phyloP scores from a whole-genome alignment of 2,329 filamentous ascomycete genomes.

The Passalora sequoiae region DNA sequence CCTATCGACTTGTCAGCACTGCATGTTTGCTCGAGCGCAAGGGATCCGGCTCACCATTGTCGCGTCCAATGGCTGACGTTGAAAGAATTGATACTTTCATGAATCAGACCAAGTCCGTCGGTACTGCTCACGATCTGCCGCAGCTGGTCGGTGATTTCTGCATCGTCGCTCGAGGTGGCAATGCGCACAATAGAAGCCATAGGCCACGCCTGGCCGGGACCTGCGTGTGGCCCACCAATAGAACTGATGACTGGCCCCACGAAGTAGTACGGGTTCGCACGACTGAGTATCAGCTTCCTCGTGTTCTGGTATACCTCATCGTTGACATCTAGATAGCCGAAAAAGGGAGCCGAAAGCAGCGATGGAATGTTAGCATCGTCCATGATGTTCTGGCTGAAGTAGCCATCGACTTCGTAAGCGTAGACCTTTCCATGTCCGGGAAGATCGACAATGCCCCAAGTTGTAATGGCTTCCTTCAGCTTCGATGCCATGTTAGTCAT shows the following conservation, averaged over 20 bases:
- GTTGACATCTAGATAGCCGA: constrained; percentile 49
- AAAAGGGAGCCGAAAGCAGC: constrained; percentile 59
- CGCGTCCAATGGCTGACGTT: constrained; percentile 45
- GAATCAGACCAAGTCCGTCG: constrained; percentile 46
- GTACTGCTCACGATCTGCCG: constrained; percentile 45
- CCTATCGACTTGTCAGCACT: constrained; percentile 24
- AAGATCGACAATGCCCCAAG: constrained; percentile 39
- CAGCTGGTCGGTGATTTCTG: constrained; percentile 43
- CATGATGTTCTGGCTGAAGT: constrained; percentile 53
- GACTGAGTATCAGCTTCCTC: constrained; percentile 41
- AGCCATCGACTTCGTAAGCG: constrained; percentile 45
- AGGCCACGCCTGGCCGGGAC: constrained; percentile 46
- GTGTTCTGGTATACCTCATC: constrained; percentile 45
- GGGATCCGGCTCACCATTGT: constrained; percentile 38
- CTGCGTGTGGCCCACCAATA: constrained; percentile 47
- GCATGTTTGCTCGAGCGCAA: neutral
- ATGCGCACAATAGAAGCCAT: constrained; percentile 50
- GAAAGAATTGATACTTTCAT: constrained; percentile 50
- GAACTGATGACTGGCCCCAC: constrained; percentile 45
- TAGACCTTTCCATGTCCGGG: constrained; percentile 39
- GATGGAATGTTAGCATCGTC: constrained; percentile 68
- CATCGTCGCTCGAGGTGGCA: constrained; percentile 45
- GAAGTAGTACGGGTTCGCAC: constrained; percentile 48
- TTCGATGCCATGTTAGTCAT: constrained; percentile 54
- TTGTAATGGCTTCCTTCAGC: constrained; percentile 42